phyloP scores from a whole-genome alignment of 2,329 filamentous ascomycete genomes.

The Exophiala dermatitidis region DNA sequence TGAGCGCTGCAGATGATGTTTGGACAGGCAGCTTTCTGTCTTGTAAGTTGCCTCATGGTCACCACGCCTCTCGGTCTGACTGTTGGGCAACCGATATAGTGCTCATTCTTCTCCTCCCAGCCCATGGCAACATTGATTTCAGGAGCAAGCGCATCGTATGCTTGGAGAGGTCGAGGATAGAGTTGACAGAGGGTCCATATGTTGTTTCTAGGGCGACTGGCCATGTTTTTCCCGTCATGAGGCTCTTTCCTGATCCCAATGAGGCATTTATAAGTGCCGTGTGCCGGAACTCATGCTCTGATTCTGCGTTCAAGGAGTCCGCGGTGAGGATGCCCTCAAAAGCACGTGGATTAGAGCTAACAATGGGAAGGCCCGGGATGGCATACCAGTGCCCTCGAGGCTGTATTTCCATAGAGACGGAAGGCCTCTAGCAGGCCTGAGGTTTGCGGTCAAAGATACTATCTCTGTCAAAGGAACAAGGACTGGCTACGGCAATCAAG shows the following conservation, averaged over 20 bases:
- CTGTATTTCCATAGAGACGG: constrained; percentile 4
- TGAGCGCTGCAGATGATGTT: constrained; percentile 16
- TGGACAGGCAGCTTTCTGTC: constrained; percentile 19
- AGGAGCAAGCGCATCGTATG: constrained; percentile 15
- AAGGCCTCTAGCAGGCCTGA: constrained; percentile 17
- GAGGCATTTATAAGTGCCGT: constrained; percentile 19
- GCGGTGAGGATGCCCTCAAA: neutral
- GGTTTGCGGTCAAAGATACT: constrained; percentile 23
- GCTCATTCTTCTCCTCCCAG: constrained; percentile 17
- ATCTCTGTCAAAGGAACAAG: constrained; percentile 19
- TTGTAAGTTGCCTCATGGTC: constrained; percentile 1
- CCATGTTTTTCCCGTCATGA: constrained; percentile 16
- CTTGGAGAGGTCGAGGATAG: constrained; percentile 12
- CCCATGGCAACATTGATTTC: constrained; percentile 1
- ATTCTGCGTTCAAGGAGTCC: constrained; percentile 6
- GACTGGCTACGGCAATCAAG: constrained; percentile 19
- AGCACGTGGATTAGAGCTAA: neutral
- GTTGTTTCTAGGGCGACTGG: constrained; percentile 18
- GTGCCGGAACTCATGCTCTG: constrained; percentile 3
- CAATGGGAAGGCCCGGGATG: neutral
- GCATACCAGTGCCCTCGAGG: constrained; percentile 19
- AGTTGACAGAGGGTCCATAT: constrained; percentile 16
- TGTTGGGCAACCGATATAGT: constrained; percentile 1
- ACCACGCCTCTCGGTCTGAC: neutral
- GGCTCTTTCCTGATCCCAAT: constrained; percentile 14